These are phyloP conservation scores for Alternaria ventricosa DNA, from an alignment of 2,329 filamentous ascomycete genomes.

Conservation along the genomic window DNA sequence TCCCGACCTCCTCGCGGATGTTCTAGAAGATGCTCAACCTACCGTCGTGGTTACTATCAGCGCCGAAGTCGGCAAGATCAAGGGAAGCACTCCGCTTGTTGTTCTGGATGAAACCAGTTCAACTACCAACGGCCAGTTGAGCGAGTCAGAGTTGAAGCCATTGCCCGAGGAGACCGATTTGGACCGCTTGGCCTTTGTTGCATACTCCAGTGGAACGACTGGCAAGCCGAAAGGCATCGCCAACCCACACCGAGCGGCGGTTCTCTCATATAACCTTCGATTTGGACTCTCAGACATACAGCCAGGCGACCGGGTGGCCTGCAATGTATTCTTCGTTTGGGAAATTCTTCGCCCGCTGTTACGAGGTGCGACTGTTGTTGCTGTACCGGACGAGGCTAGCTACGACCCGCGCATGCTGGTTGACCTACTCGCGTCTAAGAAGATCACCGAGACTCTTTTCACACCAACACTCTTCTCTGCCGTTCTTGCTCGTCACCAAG, in stretches of 20 bases:
- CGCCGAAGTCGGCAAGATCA: constrained; percentile 70
- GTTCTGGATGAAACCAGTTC: constrained; percentile 62
- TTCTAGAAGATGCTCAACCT: constrained; percentile 76
- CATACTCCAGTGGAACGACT: constrained; percentile 79
- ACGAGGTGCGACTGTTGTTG: constrained; percentile 76
- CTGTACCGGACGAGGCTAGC: constrained; percentile 76
- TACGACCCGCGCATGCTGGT: constrained; percentile 79
- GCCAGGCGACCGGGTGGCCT: constrained; percentile 79
- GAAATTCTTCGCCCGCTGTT: constrained; percentile 80
- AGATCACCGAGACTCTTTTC: constrained; percentile 82
- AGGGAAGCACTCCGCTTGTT: constrained; percentile 67
- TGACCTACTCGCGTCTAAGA: constrained; percentile 69
- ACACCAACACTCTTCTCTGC: constrained; percentile 80
- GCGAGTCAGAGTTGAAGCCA: constrained; percentile 56
- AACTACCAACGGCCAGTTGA: constrained; percentile 35
- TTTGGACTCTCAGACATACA: constrained; percentile 73
- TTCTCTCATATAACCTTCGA: constrained; percentile 75
- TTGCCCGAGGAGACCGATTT: constrained; percentile 71
- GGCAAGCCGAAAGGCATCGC: constrained; percentile 83
- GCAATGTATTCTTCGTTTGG: constrained; percentile 89
- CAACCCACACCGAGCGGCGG: constrained; percentile 76
- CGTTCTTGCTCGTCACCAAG: constrained; percentile 72
- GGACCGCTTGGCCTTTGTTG: constrained; percentile 78
- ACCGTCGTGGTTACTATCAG: constrained; percentile 72
- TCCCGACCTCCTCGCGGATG: constrained; percentile 73